phyloP scores from a whole-genome alignment of 225 moss, liverwort and hornwort genomes.

The Antitrichia curtipendula region DNA sequence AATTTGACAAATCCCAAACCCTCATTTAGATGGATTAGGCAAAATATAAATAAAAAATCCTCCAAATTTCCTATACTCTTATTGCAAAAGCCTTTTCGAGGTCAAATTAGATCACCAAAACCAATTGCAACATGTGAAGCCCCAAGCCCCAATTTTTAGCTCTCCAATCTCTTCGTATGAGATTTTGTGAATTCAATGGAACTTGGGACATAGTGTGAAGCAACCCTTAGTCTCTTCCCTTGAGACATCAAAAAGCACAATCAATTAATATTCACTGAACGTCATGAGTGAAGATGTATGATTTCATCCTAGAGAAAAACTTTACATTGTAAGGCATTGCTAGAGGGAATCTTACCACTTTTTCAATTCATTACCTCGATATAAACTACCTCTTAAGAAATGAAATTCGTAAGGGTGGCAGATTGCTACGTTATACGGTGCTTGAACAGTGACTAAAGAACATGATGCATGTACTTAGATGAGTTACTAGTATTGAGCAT shows the following conservation, averaged over 20 bases:
- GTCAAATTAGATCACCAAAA: rapidly evolving
- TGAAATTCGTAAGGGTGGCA: neutral
- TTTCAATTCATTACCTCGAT: neutral
- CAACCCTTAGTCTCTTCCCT: no score
- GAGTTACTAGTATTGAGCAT: neutral
- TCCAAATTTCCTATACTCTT: neutral
- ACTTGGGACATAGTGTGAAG: neutral
- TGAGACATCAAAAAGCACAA: neutral
- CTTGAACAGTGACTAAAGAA: neutral
- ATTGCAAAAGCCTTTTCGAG: rapidly evolving
- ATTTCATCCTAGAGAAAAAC: no score
- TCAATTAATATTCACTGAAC: neutral
- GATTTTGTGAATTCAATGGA: neutral
- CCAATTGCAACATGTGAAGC: neutral
- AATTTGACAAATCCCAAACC: neutral
- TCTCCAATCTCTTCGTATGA: rapidly evolving
- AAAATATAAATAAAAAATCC: neutral
- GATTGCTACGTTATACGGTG: neutral
- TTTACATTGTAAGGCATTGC: neutral
- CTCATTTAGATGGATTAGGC: neutral
- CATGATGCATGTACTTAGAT: neutral
- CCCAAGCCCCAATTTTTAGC: neutral
- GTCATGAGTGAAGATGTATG: no score
- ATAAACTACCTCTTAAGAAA: neutral
- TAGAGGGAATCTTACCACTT: neutral